A percentile compares a stretch with the other conserved stretches of the same genome.
Evolutionary conservation across 2,329 filamentous ascomycete species (phyloP).

Genomic region (Apiospora marii): DNA sequence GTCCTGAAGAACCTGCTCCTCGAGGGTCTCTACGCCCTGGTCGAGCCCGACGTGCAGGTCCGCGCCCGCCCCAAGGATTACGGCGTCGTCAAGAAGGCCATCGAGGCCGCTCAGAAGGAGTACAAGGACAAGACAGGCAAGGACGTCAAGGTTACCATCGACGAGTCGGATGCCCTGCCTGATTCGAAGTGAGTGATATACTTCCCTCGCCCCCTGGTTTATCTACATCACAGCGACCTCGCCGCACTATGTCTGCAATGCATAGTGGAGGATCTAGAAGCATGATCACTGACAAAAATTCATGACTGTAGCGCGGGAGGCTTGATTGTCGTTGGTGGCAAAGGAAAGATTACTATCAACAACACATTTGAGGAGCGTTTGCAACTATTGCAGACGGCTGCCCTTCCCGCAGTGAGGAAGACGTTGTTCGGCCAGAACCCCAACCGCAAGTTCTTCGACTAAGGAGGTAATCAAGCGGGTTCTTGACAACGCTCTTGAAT

Average conservation of each 20-base stretch:
- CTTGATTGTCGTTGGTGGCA: slow-evolving; percentile 78
- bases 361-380: slow-evolving; percentile 96
- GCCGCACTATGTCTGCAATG: background rate
- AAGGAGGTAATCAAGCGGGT: slow-evolving; percentile 43
- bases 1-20: slow-evolving; percentile 83
- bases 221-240: background rate
- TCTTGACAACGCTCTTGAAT: background rate
- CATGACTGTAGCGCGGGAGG: slow-evolving; percentile 75
- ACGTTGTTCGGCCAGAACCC: slow-evolving; percentile 92
- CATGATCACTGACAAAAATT: background rate
- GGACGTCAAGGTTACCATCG: slow-evolving; percentile 74
- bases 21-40: slow-evolving; percentile 88
- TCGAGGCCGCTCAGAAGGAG: slow-evolving; percentile 77
- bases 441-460: slow-evolving; percentile 96
- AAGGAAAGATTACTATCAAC: slow-evolving; percentile 97
- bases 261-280: background rate
- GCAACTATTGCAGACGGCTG: slow-evolving; percentile 82
- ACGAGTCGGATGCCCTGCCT: slow-evolving; percentile 80
- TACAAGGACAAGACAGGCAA: slow-evolving; percentile 82
- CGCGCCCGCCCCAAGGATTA: slow-evolving; percentile 83
- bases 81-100: slow-evolving; percentile 78
- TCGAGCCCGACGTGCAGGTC: slow-evolving; percentile 79
- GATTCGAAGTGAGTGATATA: slow-evolving; percentile 77
- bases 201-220: background rate
- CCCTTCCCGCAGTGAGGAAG: slow-evolving; percentile 83